phyloP scores from a whole-genome alignment of 139 green algal genomes.

The Chlamydomonas incerta region DNA sequence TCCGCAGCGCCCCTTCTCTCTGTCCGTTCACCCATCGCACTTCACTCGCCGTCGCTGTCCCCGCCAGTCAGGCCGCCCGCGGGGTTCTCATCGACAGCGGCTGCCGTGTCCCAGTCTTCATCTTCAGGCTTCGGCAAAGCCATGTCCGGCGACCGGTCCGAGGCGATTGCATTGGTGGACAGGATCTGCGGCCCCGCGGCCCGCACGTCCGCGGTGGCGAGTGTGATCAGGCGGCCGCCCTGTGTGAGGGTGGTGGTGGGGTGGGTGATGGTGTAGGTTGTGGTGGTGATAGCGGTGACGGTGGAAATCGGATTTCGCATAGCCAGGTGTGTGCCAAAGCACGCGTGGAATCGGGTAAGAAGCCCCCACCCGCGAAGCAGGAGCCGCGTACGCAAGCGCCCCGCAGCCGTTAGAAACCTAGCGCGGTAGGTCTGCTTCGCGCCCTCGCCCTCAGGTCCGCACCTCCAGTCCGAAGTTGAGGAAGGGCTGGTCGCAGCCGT shows the following conservation, averaged over 20 bases:
- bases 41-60: slow-evolving; percentile 33
- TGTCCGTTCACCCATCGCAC: too few relatives aligned
- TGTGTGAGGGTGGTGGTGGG: neutral
- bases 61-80: neutral
- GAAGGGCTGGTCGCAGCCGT: slow-evolving; percentile 59
- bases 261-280: too few relatives aligned
- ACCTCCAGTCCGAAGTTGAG: slow-evolving; percentile 76
- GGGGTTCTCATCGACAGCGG: neutral
- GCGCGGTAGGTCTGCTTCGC: too few relatives aligned
- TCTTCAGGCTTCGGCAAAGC: slow-evolving; percentile 28
- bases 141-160: slow-evolving; percentile 59
- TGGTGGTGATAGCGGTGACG: too few relatives aligned
- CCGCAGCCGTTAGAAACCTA: too few relatives aligned
- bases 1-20: too few relatives aligned
- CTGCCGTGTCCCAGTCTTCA: slow-evolving; percentile 42
- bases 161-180: slow-evolving; percentile 70
- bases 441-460: neutral
- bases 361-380: neutral
- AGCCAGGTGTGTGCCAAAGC: too few relatives aligned
- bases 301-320: too few relatives aligned
- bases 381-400: neutral
- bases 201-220: slow-evolving; percentile 56
- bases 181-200: slow-evolving; percentile 68
- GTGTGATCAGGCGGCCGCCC: slow-evolving; percentile 68
- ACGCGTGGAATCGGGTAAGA: too few relatives aligned